phyloP scores from a whole-genome alignment of 2,329 filamentous ascomycete species.

The Penicillium sp. region DNA sequence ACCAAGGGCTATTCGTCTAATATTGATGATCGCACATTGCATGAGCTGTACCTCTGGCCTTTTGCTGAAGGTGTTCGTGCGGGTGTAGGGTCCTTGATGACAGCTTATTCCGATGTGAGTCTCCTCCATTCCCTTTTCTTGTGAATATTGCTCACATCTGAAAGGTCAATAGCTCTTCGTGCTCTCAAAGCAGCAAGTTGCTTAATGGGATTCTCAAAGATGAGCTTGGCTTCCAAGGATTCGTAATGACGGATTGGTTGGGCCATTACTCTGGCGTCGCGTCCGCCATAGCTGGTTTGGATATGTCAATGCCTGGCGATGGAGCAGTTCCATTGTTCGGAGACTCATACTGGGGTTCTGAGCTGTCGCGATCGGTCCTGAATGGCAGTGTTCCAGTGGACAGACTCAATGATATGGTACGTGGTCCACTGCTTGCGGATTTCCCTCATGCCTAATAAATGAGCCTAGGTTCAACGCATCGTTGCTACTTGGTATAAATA shows the following conservation, averaged over 20 bases:
- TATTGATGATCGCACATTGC: constrained; percentile 44
- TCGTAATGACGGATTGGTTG: constrained; percentile 62
- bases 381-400: constrained; percentile 52
- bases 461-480: constrained; percentile 44
- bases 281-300: constrained; percentile 54
- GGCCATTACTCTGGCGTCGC: constrained; percentile 53
- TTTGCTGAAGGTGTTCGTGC: constrained; percentile 44
- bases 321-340: constrained; percentile 46
- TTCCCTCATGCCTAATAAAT: constrained; percentile 8
- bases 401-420: constrained; percentile 46
- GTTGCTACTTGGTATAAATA: constrained; percentile 50
- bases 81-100: constrained; percentile 42
- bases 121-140: not conserved
- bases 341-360: constrained; percentile 47
- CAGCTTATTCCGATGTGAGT: constrained; percentile 37
- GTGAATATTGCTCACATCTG: not conserved
- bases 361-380: constrained; percentile 47
- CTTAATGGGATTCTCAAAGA: constrained; percentile 64
- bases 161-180: constrained; percentile 57
- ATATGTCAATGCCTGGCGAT: constrained; percentile 64
- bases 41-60: constrained; percentile 42
- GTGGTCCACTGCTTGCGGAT: not conserved
- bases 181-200: constrained; percentile 59
- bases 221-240: constrained; percentile 65
- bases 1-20: constrained; percentile 40